Evolutionary conservation across 257 asterid species (phyloP), one percentile per base, ranked within the genome.

Genomic region (Salvia splendens): DNA sequence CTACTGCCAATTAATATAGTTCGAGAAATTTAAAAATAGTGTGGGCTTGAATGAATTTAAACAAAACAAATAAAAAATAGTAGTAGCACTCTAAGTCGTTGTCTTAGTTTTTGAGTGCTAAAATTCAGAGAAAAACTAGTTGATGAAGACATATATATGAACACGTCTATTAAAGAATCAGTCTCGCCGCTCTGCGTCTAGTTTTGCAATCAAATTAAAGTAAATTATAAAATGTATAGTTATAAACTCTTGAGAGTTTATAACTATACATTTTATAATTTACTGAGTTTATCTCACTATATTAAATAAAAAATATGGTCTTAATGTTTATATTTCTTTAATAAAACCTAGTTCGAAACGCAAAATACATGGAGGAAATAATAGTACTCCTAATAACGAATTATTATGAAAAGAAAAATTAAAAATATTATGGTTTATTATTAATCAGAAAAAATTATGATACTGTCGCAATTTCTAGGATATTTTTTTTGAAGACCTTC

Each of bases 71-170:
- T 2, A 24, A 24, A 24, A 24, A 24, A 0, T 24, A 24, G 1
- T 24, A 24, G 1, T 24, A 24, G 30, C 30, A 2, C 30, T 24
- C 30, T 24, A 24, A 0, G 67, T 46, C 43, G 56, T 49, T 38
- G 42, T 6, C 30, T 30, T 54, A 15, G 5, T 57, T 69, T 48
- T 7, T 24, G 2, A 20, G 58, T 47, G 20, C 6, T 24, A 17
- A 28, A 9, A 33, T 57, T 16, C 17, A 28, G 41, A 12, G 73
- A 54, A 59, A 58, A 69, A 47, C 43, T 20, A 11, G 48, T 55
- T 55, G 73, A 68, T 56, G 58, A 46, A 8, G 73, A 69, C 73
- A 58, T 14, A 17, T 47, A 3, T 16, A 3, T 20, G 45, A 33
- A 43, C 45, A 33, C 15, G 49, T 4, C 20, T 24, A 24, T 24